Evolutionary conservation across 78 protist genomes (phyloP).

Genomic region (Diacronema lutheri): DNA sequence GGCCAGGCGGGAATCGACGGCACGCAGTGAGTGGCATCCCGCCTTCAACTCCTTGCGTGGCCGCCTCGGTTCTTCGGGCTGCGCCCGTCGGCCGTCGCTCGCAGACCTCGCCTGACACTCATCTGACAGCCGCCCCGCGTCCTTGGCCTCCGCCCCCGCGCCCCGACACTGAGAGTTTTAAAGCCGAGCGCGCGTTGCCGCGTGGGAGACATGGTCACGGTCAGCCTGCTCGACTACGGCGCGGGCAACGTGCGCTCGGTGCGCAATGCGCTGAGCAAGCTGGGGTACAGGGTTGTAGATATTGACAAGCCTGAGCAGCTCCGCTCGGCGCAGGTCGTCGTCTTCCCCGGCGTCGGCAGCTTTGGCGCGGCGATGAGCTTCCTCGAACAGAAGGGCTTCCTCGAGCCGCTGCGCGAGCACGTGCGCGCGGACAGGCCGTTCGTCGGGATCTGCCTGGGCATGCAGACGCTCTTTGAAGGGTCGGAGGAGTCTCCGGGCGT

Average conservation of each 20-base stretch:
- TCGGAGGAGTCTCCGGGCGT: slow-evolving; percentile 55
- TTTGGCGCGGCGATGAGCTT: slow-evolving; percentile 31
- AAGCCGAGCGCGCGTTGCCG: too few relatives aligned
- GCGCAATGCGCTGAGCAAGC: slow-evolving; percentile 14
- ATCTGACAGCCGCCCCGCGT: too few relatives aligned
- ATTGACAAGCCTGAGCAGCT: neutral
- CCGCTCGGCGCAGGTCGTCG: neutral
- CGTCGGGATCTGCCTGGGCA: slow-evolving; percentile 72
- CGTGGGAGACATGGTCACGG: too few relatives aligned
- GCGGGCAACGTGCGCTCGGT: slow-evolving; percentile 72
- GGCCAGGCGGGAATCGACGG: too few relatives aligned
- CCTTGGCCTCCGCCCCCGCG: too few relatives aligned
- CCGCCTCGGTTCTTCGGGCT: too few relatives aligned
- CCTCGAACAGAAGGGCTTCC: slow-evolving; percentile 27
- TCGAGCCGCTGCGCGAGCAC: slow-evolving; percentile 49
- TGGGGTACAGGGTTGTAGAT: slow-evolving; percentile 14
- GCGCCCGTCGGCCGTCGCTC: too few relatives aligned
- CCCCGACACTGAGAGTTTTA: too few relatives aligned
- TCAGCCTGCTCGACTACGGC: slow-evolving; percentile 67
- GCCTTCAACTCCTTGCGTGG: too few relatives aligned
- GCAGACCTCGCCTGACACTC: too few relatives aligned
- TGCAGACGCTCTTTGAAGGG: slow-evolving; percentile 58
- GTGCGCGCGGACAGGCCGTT: slow-evolving; percentile 47
- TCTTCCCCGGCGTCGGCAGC: slow-evolving; percentile 50
- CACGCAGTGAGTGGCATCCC: too few relatives aligned